Conservation (phyloP, 139 green algal genomes). For the Pseudopediastrum boryanum region DNA sequence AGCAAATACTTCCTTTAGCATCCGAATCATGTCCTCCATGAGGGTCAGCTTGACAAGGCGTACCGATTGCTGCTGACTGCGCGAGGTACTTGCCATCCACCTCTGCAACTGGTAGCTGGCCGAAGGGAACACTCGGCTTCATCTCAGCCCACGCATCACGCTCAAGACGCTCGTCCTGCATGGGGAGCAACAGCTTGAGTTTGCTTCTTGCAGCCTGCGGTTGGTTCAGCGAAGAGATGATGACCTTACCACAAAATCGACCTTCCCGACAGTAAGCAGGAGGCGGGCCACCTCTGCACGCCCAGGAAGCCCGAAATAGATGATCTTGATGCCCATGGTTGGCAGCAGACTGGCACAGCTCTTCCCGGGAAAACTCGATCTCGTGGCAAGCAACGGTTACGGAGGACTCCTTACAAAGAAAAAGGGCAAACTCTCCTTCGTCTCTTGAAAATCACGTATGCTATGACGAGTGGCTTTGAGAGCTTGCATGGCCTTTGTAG, state of each 20-base stretch:
- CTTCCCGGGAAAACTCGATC: no score
- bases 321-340: no score
- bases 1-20: background rate
- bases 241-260: conserved; percentile 21
- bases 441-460: no score
- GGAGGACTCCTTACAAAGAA: no score
- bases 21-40: background rate
- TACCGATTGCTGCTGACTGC: conserved; percentile 47
- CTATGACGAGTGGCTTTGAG: no score
- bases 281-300: conserved; percentile 25
- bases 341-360: no score
- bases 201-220: no score
- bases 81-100: conserved; percentile 50
- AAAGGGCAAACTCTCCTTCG: no score
- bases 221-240: no score
- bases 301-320: background rate
- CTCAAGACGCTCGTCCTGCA: conserved; percentile 41
- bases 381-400: no score
- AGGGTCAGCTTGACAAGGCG: background rate
- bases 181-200: no score
- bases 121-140: conserved; percentile 44
- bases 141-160: conserved; percentile 20
- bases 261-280: background rate
- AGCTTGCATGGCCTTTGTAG: no score
- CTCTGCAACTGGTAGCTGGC: conserved; percentile 50